Percentiles rank a stretch among this genome's conserved stretches.
phyloP scores from a whole-genome alignment of 352 stramenopile species.

The Globisporangium perplexum region DNA sequence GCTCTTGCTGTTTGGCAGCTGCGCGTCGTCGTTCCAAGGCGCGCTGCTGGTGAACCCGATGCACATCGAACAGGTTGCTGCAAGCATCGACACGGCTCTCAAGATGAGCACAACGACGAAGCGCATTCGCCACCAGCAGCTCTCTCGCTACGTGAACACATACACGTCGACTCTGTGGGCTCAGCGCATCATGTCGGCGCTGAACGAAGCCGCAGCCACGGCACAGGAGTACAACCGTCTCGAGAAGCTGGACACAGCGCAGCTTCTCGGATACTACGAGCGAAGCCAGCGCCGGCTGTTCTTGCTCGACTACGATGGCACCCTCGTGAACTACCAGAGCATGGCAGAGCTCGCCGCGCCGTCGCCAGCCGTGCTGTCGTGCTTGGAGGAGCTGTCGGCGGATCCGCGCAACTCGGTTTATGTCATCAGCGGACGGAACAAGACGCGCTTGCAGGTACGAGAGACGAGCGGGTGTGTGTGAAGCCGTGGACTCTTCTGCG shows the following conservation, averaged over 20 bases:
- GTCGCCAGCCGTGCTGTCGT: conserved; percentile 47
- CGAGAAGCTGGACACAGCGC: conserved; percentile 80
- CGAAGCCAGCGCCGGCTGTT: conserved; percentile 77
- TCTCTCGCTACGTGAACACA: conserved; percentile 85
- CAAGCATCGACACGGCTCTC: conserved; percentile 76
- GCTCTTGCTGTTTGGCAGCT: conserved; percentile 26
- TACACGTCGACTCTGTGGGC: conserved; percentile 87
- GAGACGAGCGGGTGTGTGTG: background rate
- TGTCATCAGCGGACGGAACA: conserved; percentile 81
- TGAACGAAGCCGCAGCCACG: conserved; percentile 68
- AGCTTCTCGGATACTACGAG: conserved; percentile 81
- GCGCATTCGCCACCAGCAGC: conserved; percentile 79
- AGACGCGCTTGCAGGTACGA: conserved; percentile 46
- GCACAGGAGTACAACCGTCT: conserved; percentile 83
- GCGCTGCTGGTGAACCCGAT: conserved; percentile 86
- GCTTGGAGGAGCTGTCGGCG: conserved; percentile 56
- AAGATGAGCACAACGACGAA: conserved; percentile 86
- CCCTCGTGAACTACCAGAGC: conserved; percentile 74
- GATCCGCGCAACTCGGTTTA: conserved; percentile 82
- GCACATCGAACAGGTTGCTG: conserved; percentile 85
- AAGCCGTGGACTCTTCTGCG: background rate
- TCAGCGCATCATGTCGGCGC: conserved; percentile 76
- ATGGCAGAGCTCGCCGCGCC: conserved; percentile 68
- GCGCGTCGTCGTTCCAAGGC: conserved; percentile 84
- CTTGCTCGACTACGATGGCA: conserved; percentile 84